phyloP scores from a whole-genome alignment of 1,284 basidiomycete genomes.

The Ceratobasidium sp. region DNA sequence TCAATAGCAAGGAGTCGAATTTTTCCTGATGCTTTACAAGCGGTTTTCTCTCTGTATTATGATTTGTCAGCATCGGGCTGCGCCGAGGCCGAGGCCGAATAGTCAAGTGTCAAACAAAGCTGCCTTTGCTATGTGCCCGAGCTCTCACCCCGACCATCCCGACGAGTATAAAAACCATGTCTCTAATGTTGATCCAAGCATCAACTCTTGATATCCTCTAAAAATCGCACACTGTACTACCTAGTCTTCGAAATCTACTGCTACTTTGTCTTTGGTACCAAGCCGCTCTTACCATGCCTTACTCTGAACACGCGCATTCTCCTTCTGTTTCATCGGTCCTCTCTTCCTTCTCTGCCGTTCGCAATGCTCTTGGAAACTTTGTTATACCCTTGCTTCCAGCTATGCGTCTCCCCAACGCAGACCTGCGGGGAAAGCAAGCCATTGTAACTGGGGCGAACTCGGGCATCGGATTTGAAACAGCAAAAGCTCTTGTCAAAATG shows the following conservation, averaged over 20 bases:
- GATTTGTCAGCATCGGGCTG: not conserved
- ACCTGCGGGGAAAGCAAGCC: conserved; percentile 47
- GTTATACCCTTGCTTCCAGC: conserved; percentile 32
- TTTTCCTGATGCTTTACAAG: not conserved
- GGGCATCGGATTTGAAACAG: conserved; percentile 59
- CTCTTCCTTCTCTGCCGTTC: conserved; percentile 18
- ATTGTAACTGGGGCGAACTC: conserved; percentile 60
- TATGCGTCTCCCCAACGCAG: conserved; percentile 11
- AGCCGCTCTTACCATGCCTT: conserved; percentile 18
- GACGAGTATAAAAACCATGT: not conserved
- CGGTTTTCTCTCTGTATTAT: not conserved
- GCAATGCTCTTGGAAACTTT: conserved; percentile 21
- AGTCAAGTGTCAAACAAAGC: too few relatives aligned
- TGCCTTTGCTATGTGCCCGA: not conserved
- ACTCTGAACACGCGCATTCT: conserved; percentile 35
- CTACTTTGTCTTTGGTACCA: not conserved
- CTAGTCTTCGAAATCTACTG: not conserved
- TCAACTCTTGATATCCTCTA: too few relatives aligned
- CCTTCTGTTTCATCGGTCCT: conserved; percentile 14
- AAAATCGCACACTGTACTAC: not conserved
- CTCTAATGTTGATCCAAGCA: not conserved
- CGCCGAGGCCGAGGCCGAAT: not conserved
- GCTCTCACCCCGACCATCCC: not conserved
- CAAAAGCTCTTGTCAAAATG: conserved; percentile 55
- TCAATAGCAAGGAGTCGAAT: not conserved